phyloP scores from a whole-genome alignment of 331 rosid species.

The Erythrophleum ivorense region DNA sequence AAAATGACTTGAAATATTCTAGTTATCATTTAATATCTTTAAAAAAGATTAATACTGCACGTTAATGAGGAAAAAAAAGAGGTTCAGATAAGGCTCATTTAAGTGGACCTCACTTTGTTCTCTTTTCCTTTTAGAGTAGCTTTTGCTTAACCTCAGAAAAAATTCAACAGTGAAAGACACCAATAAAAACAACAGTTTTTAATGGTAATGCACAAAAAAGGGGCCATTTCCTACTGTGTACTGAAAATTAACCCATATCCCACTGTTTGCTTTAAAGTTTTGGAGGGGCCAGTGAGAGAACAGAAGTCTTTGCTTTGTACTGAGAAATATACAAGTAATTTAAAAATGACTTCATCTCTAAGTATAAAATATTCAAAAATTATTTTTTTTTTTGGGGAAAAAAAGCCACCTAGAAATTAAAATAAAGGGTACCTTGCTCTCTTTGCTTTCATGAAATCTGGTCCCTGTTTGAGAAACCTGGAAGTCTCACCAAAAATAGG shows the following conservation, averaged over 20 bases:
- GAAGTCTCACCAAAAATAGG: conserved; percentile 79
- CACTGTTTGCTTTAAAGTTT: conserved; percentile 17
- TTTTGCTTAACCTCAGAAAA: not conserved
- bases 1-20: not conserved
- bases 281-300: conserved; percentile 24
- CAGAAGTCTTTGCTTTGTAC: conserved; percentile 21
- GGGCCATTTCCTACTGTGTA: conserved; percentile 32
- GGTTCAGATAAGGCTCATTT: not conserved
- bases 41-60: not conserved
- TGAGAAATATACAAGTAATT: conserved; percentile 14
- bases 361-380: not conserved
- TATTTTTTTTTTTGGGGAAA: not conserved
- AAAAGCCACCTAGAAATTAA: not conserved
- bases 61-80: not conserved
- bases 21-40: not conserved
- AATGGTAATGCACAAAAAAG: not conserved
- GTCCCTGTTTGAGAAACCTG: conserved; percentile 73
- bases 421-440: conserved; percentile 60
- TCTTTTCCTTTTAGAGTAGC: not conserved
- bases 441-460: conserved; percentile 71
- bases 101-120: not conserved
- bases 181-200: not conserved
- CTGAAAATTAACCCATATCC: conserved; percentile 34
- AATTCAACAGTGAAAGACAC: not conserved
- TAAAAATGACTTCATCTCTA: conserved; percentile 17